A percentile compares a stretch with the other conserved stretches of the same genome.
Evolutionary conservation across 371 early-diverging fungal species (phyloP).

Genomic region (Lichtheimia ramosa): DNA sequence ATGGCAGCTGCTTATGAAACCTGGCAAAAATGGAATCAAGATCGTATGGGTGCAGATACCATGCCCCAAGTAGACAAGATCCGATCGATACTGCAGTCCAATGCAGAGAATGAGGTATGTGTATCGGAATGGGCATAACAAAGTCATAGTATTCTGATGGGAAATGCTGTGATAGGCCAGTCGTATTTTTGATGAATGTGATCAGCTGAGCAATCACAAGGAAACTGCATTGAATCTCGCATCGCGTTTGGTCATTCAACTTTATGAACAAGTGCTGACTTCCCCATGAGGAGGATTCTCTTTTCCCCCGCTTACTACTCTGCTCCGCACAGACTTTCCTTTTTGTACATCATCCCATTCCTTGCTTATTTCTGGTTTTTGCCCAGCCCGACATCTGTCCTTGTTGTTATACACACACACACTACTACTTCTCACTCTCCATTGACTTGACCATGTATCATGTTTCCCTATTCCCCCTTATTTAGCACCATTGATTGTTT

Average conservation of each 20-base stretch:
- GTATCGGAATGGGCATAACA: neutral
- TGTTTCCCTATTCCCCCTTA: too few species aligned
- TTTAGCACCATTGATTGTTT: neutral
- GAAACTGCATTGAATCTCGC: slow-evolving; percentile 33
- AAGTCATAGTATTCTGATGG: too few species aligned
- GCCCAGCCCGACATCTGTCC: neutral
- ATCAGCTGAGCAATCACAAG: slow-evolving; percentile 32
- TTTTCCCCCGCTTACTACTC: neutral
- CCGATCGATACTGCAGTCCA: slow-evolving; percentile 14
- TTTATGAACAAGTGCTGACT: slow-evolving; percentile 44
- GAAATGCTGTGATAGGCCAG: slow-evolving; percentile 10
- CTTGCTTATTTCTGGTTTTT: neutral
- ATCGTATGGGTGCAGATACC: slow-evolving; percentile 15
- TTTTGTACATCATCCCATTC: neutral
- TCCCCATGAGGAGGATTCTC: slow-evolving; percentile 27
- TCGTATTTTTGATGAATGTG: slow-evolving; percentile 17
- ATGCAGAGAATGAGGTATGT: slow-evolving; percentile 18
- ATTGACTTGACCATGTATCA: too few species aligned
- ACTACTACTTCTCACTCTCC: neutral
- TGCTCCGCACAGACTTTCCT: slow-evolving; percentile 3
- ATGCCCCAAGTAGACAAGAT: slow-evolving; percentile 14
- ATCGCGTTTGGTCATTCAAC: slow-evolving; percentile 33
- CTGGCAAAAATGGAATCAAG: slow-evolving; percentile 45
- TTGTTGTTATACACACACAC: neutral
- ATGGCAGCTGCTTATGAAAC: slow-evolving; percentile 53